Evolutionary conservation across 768 basidiomycete species (phyloP).

Genomic region (Pisolithus sp.): DNA sequence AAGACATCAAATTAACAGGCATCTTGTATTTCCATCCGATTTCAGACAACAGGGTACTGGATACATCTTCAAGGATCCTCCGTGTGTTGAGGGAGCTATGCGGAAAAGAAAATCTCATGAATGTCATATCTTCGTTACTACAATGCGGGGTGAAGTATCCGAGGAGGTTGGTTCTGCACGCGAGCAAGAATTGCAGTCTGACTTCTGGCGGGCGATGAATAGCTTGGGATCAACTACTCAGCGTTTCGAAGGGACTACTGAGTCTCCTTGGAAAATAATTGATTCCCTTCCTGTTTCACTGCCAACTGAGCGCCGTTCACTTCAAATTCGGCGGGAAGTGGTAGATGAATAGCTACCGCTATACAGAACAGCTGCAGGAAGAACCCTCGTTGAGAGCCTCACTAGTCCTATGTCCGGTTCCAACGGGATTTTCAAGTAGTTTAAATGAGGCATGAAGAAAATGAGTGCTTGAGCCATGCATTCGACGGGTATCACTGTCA

Average conservation of each 20-base stretch:
- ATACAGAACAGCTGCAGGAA: too few relatives aligned
- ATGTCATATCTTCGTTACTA: conserved; percentile 29
- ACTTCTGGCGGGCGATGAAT: conserved; percentile 21
- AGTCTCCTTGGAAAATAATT: too few relatives aligned
- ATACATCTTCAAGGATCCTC: too few relatives aligned
- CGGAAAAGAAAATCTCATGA: conserved; percentile 19
- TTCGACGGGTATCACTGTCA: too few relatives aligned
- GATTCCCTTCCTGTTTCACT: too few relatives aligned
- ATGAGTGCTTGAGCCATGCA: not conserved
- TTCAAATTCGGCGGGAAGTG: too few relatives aligned
- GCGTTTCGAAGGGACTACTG: too few relatives aligned
- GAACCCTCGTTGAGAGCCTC: not conserved
- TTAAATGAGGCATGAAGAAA: not conserved
- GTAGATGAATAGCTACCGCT: too few relatives aligned
- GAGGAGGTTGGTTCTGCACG: conserved; percentile 15
- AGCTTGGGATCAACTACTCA: not conserved
- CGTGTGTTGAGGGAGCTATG: conserved; percentile 16
- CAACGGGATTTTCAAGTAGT: not conserved
- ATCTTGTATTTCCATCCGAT: too few relatives aligned
- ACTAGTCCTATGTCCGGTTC: not conserved
- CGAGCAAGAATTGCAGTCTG: conserved; percentile 21
- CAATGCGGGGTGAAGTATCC: conserved; percentile 28
- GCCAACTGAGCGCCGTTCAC: too few relatives aligned
- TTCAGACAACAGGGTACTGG: too few relatives aligned
- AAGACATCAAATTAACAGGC: too few relatives aligned